A percentile compares a stretch with the other conserved stretches of the same genome.
These are phyloP conservation scores for Allium cepa DNA, from an alignment of 106 monocot genomes.

Conservation along the genomic window DNA sequence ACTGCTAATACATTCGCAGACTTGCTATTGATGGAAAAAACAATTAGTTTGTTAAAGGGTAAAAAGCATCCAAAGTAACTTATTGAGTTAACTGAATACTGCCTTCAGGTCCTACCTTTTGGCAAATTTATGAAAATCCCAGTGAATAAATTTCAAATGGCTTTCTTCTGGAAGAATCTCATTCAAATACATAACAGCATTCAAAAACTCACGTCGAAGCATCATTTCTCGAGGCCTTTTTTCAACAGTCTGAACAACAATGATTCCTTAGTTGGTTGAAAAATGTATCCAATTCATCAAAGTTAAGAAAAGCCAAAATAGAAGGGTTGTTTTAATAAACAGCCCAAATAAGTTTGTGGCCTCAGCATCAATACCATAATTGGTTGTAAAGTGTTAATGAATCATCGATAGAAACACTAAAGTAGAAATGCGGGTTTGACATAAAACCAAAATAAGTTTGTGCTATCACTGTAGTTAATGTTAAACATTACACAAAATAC, in stretches of 20 bases:
- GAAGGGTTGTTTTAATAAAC: not conserved
- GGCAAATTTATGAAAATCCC: constrained; percentile 99
- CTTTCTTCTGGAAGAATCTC: constrained; percentile 83
- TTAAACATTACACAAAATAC: too few relatives aligned
- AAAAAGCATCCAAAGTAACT: constrained; percentile 1
- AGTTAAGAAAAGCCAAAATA: not conserved
- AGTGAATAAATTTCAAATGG: constrained; percentile 91
- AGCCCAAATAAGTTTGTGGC: too few relatives aligned
- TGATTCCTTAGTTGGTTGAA: not conserved
- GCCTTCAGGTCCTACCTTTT: constrained; percentile 52
- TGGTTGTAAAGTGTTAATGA: too few relatives aligned
- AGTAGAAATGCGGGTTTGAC: too few relatives aligned
- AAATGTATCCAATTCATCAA: not conserved
- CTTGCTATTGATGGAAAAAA: constrained; percentile 40
- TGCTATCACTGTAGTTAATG: too few relatives aligned
- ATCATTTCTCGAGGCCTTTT: constrained; percentile 99
- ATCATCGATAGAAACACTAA: too few relatives aligned
- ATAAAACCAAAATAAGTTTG: too few relatives aligned
- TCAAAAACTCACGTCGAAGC: constrained; percentile 90
- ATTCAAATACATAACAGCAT: constrained; percentile 94
- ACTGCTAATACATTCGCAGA: constrained; percentile 96
- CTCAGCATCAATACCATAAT: too few relatives aligned
- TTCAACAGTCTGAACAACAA: constrained; percentile 75
- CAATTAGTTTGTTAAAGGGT: constrained; percentile 5
- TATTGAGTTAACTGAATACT: not conserved